Conservation (phyloP, 2,329 filamentous ascomycete genomes). For the Huntiella decipiens region DNA sequence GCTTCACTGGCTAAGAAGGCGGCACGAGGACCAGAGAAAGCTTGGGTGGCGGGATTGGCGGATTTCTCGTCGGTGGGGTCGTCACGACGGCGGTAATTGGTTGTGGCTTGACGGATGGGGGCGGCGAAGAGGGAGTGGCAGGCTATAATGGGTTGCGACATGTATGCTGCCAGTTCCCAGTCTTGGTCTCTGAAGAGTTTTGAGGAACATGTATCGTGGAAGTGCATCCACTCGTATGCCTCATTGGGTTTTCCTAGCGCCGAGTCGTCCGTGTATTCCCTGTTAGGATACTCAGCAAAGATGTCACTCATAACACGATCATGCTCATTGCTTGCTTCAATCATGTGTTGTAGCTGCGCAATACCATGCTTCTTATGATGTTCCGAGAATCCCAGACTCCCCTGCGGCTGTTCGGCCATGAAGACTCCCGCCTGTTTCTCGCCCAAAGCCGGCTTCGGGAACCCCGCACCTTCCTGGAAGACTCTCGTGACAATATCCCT, state of each 20-base stretch:
- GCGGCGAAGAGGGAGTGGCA: slow-evolving; percentile 86
- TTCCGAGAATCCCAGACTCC: slow-evolving; percentile 52
- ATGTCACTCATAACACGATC: slow-evolving; percentile 67
- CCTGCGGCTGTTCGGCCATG: slow-evolving; percentile 33
- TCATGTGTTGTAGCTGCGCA: slow-evolving; percentile 53
- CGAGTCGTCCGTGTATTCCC: slow-evolving; percentile 83
- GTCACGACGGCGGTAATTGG: slow-evolving; percentile 23
- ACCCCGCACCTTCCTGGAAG: slow-evolving; percentile 62
- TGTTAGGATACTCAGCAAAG: slow-evolving; percentile 68
- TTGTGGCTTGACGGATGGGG: slow-evolving; percentile 30
- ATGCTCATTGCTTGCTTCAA: slow-evolving; percentile 60
- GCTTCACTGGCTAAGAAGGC: slow-evolving; percentile 68
- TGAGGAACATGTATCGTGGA: slow-evolving; percentile 69
- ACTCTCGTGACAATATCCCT: slow-evolving; percentile 63
- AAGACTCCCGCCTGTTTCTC: slow-evolving; percentile 15
- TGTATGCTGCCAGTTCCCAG: slow-evolving; percentile 79
- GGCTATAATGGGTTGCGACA: slow-evolving; percentile 69
- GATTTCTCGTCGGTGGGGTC: slow-evolving; percentile 24
- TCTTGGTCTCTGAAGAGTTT: slow-evolving; percentile 70
- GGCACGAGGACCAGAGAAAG: slow-evolving; percentile 67
- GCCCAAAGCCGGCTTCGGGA: slow-evolving; percentile 38
- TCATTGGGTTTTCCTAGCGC: slow-evolving; percentile 71
- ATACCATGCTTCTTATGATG: slow-evolving; percentile 53
- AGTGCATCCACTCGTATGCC: slow-evolving; percentile 89
- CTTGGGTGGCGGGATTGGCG: slow-evolving; percentile 32